A percentile compares a stretch with the other conserved stretches of the same genome.
These are phyloP conservation scores for Prunus persica DNA, from an alignment of 306 rosid genomes.

Conservation along the genomic window DNA sequence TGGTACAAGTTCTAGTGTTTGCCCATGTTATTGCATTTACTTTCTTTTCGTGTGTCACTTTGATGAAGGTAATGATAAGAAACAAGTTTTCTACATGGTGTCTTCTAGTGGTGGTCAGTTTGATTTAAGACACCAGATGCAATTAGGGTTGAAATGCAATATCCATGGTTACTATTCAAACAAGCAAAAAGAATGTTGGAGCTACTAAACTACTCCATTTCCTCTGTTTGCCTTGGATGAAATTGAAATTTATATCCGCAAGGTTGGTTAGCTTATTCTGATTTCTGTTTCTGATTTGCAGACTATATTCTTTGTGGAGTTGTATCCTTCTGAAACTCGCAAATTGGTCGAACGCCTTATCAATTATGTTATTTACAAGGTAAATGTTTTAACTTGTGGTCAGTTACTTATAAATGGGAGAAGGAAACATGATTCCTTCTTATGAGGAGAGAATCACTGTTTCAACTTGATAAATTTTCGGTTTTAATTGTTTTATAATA, in stretches of 20 bases:
- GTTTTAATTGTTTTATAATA: background rate
- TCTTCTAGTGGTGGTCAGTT: background rate
- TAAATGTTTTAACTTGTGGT: constrained; percentile 24
- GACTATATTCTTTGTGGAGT: constrained; percentile 80
- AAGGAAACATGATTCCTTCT: background rate
- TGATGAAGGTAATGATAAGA: background rate
- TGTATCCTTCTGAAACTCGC: constrained; percentile 79
- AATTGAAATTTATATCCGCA: background rate
- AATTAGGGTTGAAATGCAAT: background rate
- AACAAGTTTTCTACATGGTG: background rate
- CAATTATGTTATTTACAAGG: constrained; percentile 94
- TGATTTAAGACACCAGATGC: background rate
- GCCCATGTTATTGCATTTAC: background rate
- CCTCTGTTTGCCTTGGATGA: background rate
- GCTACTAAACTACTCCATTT: background rate
- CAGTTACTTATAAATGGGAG: no score
- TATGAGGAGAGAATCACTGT: background rate
- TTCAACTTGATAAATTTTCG: background rate
- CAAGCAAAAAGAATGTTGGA: background rate
- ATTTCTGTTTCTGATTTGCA: constrained; percentile 43
- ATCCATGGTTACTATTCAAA: background rate
- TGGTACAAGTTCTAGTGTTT: background rate
- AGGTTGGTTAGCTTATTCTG: constrained; percentile 11
- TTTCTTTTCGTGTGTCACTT: background rate
- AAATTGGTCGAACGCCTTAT: constrained; percentile 78